These are phyloP conservation scores for Nicotiana sylvestris DNA, from an alignment of 257 asterid species.

Conservation along the genomic window DNA sequence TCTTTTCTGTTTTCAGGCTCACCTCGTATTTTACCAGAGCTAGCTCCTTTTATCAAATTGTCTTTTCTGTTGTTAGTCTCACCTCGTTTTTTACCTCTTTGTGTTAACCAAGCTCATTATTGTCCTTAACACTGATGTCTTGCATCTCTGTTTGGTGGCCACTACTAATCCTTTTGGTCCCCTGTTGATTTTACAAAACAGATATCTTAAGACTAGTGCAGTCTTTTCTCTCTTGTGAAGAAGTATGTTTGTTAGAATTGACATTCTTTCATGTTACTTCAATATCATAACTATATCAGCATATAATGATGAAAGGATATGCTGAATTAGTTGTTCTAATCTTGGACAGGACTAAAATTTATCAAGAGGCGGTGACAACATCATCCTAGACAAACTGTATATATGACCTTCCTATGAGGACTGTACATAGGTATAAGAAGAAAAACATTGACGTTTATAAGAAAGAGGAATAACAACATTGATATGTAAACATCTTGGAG, in stretches of 20 bases:
- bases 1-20: not conserved
- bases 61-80: not conserved
- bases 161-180: not conserved
- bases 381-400: not conserved
- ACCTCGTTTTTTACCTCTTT: not conserved
- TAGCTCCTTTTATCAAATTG: not conserved
- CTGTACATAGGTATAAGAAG: not conserved
- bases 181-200: not conserved
- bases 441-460: not conserved
- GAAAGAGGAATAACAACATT: not conserved
- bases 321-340: not conserved
- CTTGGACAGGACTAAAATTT: not conserved
- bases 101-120: not conserved
- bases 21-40: not conserved
- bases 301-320: conserved; percentile 1
- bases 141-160: not conserved
- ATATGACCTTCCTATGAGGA: not conserved
- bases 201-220: not conserved
- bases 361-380: not conserved
- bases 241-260: not conserved
- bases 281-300: not conserved
- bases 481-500: not conserved
- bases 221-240: not conserved
- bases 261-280: not conserved
- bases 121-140: not conserved